Evolutionary conservation across 2,329 filamentous ascomycete species (phyloP).

Genomic region (Clarireedia paspali): DNA sequence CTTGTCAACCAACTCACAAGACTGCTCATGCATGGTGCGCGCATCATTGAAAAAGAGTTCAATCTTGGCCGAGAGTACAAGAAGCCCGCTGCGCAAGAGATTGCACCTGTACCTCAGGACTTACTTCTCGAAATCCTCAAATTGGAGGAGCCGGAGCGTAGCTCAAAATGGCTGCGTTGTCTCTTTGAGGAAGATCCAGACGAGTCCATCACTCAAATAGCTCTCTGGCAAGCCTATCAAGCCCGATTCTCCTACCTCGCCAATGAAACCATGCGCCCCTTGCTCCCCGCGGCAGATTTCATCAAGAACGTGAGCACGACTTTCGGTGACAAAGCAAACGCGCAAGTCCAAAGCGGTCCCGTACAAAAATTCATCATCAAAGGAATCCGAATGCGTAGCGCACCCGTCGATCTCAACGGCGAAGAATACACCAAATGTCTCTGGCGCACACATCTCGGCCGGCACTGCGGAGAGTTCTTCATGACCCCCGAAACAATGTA

Average conservation of each 20-base stretch:
- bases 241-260: conserved; percentile 64
- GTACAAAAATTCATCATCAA: conserved; percentile 89
- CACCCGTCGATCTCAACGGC: conserved; percentile 59
- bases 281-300: conserved; percentile 84
- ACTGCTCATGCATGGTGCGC: conserved; percentile 68
- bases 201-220: conserved; percentile 91
- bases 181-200: conserved; percentile 84
- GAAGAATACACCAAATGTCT: conserved; percentile 59
- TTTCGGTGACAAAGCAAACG: conserved; percentile 70
- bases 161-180: conserved; percentile 81
- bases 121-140: conserved; percentile 66
- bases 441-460: conserved; percentile 43
- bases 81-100: conserved; percentile 48
- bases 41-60: conserved; percentile 51
- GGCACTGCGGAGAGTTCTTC: conserved; percentile 53
- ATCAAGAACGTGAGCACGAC: conserved; percentile 88
- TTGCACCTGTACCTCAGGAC: conserved; percentile 63
- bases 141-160: conserved; percentile 78
- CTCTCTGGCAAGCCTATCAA: conserved; percentile 95
- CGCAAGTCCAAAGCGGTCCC: conserved; percentile 63
- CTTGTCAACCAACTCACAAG: conserved; percentile 74
- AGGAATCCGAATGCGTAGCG: conserved; percentile 70
- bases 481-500: conserved; percentile 59
- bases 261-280: conserved; percentile 39
- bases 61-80: conserved; percentile 50